These are phyloP conservation scores for Candida tibetensis DNA, from an alignment of 805 yeast genomes.

Conservation along the genomic window DNA sequence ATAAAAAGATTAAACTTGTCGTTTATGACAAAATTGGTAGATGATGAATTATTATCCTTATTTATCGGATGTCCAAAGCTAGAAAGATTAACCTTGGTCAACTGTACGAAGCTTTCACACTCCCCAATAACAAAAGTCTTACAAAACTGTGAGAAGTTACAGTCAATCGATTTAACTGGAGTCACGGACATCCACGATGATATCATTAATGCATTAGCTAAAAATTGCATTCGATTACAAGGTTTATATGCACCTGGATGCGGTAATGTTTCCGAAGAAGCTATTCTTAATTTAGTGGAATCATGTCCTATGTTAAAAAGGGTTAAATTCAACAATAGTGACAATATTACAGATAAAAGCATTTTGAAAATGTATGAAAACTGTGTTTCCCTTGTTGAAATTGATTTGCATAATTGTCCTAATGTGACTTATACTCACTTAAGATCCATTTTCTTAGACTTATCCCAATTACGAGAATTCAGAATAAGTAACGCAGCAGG, in stretches of 20 bases:
- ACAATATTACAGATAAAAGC: conserved; percentile 60
- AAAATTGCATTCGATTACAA: conserved; percentile 72
- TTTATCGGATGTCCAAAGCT: conserved; percentile 70
- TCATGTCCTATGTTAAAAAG: conserved; percentile 76
- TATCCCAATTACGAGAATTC: conserved; percentile 79
- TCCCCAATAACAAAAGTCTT: conserved; percentile 61
- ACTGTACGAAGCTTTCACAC: conserved; percentile 66
- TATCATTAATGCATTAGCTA: conserved; percentile 65
- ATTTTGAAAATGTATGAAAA: conserved; percentile 58
- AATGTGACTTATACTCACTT: conserved; percentile 66
- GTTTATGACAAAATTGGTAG: conserved; percentile 63
- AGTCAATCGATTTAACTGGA: conserved; percentile 85
- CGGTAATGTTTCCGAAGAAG: conserved; percentile 60
- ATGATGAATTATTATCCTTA: conserved; percentile 57
- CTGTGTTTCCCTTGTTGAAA: conserved; percentile 82
- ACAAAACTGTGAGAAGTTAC: conserved; percentile 63
- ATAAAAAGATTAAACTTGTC: conserved; percentile 80
- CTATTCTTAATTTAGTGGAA: conserved; percentile 55
- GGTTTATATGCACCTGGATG: conserved; percentile 91
- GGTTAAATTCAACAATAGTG: conserved; percentile 74
- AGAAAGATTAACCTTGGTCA: conserved; percentile 83
- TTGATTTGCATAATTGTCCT: conserved; percentile 84
- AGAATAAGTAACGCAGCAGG: conserved; percentile 72
- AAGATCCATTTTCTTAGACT: conserved; percentile 51
- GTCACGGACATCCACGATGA: conserved; percentile 63